Conservation (phyloP, 2,329 filamentous ascomycete species). For the Xylariaceae sp. region DNA sequence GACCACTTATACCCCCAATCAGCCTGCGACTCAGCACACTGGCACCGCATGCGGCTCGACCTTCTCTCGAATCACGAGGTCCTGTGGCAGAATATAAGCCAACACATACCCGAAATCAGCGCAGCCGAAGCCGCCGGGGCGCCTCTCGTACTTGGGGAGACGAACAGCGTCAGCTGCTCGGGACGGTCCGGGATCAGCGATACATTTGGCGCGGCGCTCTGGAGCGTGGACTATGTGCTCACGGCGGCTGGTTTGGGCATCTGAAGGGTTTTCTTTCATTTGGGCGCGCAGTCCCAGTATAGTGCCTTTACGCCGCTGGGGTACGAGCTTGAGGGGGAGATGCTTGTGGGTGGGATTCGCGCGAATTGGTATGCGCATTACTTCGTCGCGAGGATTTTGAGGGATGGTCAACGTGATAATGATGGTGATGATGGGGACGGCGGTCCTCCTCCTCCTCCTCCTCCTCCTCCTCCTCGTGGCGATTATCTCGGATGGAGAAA, state of each 20-base stretch:
- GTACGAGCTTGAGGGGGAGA: slow-evolving; percentile 31
- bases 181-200: slow-evolving; percentile 40
- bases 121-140: slow-evolving; percentile 34
- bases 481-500: too few relatives aligned
- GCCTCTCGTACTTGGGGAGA: slow-evolving; percentile 44
- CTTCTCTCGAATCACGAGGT: slow-evolving; percentile 31
- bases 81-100: slow-evolving; percentile 35
- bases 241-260: slow-evolving; percentile 33
- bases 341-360: slow-evolving; percentile 27
- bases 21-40: slow-evolving; percentile 31
- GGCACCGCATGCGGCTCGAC: slow-evolving; percentile 32
- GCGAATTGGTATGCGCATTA: slow-evolving; percentile 34
- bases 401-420: slow-evolving; percentile 8
- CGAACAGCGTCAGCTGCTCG: slow-evolving; percentile 40
- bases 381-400: slow-evolving; percentile 28
- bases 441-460: too few relatives aligned
- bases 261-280: slow-evolving; percentile 41
- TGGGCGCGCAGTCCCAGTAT: slow-evolving; percentile 35
- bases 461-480: too few relatives aligned
- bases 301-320: slow-evolving; percentile 28
- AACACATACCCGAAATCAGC: slow-evolving; percentile 30
- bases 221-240: slow-evolving; percentile 44
- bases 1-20: slow-evolving; percentile 37
- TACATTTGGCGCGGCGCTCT: slow-evolving; percentile 47
- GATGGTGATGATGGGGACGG: slow-evolving; percentile 12